A percentile compares a stretch with the other conserved stretches of the same genome.
These are phyloP conservation scores for Rhizopogon vesiculosus DNA, from an alignment of 768 basidiomycete genomes.

Conservation along the genomic window DNA sequence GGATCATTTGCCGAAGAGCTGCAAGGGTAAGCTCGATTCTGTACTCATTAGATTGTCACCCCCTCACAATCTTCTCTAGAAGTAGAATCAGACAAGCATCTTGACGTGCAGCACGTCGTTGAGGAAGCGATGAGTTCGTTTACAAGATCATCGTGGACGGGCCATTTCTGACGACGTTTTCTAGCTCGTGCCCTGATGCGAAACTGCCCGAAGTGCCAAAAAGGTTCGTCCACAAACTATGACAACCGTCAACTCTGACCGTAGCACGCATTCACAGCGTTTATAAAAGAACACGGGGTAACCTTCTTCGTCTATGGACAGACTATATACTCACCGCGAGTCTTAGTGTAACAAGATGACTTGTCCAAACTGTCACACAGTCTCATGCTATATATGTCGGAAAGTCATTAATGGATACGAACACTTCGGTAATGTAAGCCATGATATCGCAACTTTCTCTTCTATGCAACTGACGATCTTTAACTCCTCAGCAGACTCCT, in stretches of 20 bases:
- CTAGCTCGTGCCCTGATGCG: constrained; percentile 79
- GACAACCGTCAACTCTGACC: background rate
- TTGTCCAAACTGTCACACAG: constrained; percentile 63
- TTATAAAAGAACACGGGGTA: constrained; percentile 78
- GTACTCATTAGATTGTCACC: background rate
- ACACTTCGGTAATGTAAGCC: constrained; percentile 58
- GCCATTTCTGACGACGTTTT: constrained; percentile 2
- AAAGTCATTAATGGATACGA: constrained; percentile 70
- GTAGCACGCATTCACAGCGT: constrained; percentile 41
- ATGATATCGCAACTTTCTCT: background rate
- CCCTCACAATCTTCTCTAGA: constrained; percentile 39
- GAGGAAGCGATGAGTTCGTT: constrained; percentile 91
- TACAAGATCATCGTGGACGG: background rate
- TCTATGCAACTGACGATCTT: background rate
- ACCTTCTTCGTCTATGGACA: background rate
- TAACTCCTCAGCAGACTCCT: constrained; percentile 18
- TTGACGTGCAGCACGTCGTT: constrained; percentile 72
- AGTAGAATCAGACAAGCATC: constrained; percentile 64
- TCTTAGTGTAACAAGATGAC: constrained; percentile 89
- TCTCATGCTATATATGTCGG: constrained; percentile 86
- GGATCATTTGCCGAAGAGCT: constrained; percentile 82
- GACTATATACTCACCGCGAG: background rate
- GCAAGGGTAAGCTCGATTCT: constrained; percentile 47
- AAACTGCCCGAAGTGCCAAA: constrained; percentile 81
- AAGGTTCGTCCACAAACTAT: constrained; percentile 43